Conservation (phyloP, 257 asterid species). For the Fraxinus americana region DNA sequence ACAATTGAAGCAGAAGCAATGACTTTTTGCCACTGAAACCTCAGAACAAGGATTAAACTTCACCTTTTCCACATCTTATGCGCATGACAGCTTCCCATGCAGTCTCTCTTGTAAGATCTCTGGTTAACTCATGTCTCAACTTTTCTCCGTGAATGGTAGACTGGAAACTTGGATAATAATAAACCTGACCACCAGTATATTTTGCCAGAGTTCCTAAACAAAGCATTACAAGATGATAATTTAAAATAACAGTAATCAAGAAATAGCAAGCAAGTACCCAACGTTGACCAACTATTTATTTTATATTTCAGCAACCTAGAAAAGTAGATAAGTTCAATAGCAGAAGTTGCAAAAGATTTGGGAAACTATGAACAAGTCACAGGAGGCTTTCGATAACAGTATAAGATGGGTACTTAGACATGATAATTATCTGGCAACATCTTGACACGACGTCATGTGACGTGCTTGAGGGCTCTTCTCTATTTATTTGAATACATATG, state of each 20-base stretch:
- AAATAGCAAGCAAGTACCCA: conserved; percentile 17
- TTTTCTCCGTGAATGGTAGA: conserved; percentile 70
- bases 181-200: conserved; percentile 99
- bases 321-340: not conserved
- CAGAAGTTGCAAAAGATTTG: not conserved
- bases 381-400: not conserved
- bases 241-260: conserved; percentile 20
- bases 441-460: not conserved
- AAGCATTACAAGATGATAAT: conserved; percentile 25
- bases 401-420: not conserved
- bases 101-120: conserved; percentile 97
- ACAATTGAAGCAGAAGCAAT: conserved; percentile 22
- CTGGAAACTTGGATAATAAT: conserved; percentile 83
- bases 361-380: not conserved
- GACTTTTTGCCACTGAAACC: conserved; percentile 16
- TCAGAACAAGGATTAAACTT: conserved; percentile 11
- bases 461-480: not conserved
- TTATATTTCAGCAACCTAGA: not conserved
- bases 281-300: not conserved
- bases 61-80: conserved; percentile 98
- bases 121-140: conserved; percentile 75
- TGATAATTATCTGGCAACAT: not conserved
- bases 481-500: conserved; percentile 8
- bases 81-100: conserved; percentile 99
- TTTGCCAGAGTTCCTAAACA: conserved; percentile 85